Evolutionary conservation across 1,284 basidiomycete genomes (phyloP).

Genomic region (Leccinum solheimii): DNA sequence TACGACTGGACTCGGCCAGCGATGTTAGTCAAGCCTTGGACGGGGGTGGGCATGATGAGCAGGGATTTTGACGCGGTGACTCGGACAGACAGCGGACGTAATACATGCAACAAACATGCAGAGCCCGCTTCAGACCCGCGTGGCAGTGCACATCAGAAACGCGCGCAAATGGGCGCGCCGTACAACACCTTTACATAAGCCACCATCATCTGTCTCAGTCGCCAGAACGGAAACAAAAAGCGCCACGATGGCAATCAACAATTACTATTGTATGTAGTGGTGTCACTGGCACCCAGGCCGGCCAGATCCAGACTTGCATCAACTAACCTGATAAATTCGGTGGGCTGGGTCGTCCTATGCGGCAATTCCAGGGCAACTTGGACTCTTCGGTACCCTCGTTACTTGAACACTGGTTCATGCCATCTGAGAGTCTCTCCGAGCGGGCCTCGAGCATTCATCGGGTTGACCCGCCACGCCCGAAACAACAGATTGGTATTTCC

Average conservation of each 20-base stretch:
- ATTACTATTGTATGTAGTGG: neutral
- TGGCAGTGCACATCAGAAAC: neutral
- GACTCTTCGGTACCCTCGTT: neutral
- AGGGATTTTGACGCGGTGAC: neutral
- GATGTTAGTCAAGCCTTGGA: slow-evolving; percentile 17
- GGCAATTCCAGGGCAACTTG: neutral
- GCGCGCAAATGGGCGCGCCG: neutral
- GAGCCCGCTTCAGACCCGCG: neutral
- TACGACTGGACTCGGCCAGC: slow-evolving; percentile 5
- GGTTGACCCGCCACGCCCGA: no score
- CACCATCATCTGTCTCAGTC: neutral
- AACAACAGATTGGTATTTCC: neutral
- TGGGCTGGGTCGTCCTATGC: neutral
- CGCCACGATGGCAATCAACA: neutral
- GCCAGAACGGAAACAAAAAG: neutral
- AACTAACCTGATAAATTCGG: no score
- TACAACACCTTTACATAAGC: neutral
- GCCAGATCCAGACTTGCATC: no score
- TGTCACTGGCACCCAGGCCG: neutral
- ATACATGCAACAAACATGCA: neutral
- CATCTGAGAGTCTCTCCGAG: no score
- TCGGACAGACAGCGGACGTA: neutral
- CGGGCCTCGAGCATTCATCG: no score
- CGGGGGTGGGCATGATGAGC: neutral
- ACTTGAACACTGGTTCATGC: no score